Base-by-base conservation (phyloP, 1,139 yeast genomes). In the Nakaseomyces delphensis region DNA sequence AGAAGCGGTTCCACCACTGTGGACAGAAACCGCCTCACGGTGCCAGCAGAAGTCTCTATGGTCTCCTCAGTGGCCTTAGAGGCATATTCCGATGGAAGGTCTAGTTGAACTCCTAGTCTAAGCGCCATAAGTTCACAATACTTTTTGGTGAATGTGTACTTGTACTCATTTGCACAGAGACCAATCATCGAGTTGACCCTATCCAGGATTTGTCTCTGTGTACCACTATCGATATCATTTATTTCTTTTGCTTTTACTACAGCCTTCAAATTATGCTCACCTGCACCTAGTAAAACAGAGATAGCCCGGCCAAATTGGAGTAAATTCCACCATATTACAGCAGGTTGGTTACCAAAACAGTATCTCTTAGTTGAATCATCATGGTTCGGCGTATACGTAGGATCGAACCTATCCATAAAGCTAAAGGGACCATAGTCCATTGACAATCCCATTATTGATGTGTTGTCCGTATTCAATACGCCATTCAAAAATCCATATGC, bases 401-500 rank as follows among this genome's bases (percentile, higher is more conserved):
- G 89, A 56, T 86, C 80, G 59, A 81, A 91, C 44, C 76, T 76
- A 57, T 89, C 96, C 79, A 83, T 71, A 43, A 87, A 83, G 19
- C 94, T 83, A 65, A 85, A 91, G 1, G 98, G 98, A 3, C 98
- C 98, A 60, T 82, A 91, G 62, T 91, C 98, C 64, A 91, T 76
- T 0, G 95, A 77, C 13, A 89, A 67, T 0, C 98, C 98, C 37
- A 82, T 59, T 6, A 91, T 70, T 0, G 96, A 85, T 0, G 96
- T 86, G 58, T 91, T 91, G 59, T 91, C 98, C 0, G 97, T 89
- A 59, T 91, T 91, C 46, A 91, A 68, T 2, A 91, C 98, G 5
- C 98, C 98, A 56, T 91, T 91, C 55, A 89, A 65, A 56, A 89
- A 87, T 3, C 96, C 97, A 62, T 87, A 89, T 0, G 81, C 74